Conservation (phyloP, 345 rosid genomes). For the Eucalyptus tenuipes region DNA sequence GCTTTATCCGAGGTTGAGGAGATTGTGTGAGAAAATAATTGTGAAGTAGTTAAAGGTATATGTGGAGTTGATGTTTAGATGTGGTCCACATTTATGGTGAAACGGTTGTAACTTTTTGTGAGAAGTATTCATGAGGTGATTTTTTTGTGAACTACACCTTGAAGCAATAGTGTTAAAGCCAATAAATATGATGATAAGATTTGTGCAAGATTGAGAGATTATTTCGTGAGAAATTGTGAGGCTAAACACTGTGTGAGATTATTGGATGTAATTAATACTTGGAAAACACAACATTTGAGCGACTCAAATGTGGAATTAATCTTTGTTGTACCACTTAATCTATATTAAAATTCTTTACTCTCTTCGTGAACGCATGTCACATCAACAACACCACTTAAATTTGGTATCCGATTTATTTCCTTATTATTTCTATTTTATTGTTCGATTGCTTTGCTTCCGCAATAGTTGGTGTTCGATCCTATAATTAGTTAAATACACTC, state of each 20-base stretch:
- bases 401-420: not conserved
- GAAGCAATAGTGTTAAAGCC: not conserved
- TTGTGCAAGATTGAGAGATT: not conserved
- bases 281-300: not conserved
- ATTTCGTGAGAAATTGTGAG: not conserved
- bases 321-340: accelerated
- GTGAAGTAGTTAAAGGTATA: not conserved
- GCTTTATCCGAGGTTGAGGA: not conserved
- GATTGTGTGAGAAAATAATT: not conserved
- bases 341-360: not conserved
- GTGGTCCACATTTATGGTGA: not conserved
- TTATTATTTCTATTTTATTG: no score
- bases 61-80: not conserved
- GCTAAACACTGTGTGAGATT: not conserved
- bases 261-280: no score
- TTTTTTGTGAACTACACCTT: no score
- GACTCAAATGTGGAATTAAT: not conserved
- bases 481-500: not conserved
- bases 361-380: not conserved
- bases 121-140: no score
- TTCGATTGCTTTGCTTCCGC: not conserved
- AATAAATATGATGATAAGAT: not conserved
- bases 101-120: no score
- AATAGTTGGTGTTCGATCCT: not conserved
- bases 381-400: no score